Base-by-base conservation (phyloP, 495 filamentous ascomycete genomes). In the Xylaria intraflava region DNA sequence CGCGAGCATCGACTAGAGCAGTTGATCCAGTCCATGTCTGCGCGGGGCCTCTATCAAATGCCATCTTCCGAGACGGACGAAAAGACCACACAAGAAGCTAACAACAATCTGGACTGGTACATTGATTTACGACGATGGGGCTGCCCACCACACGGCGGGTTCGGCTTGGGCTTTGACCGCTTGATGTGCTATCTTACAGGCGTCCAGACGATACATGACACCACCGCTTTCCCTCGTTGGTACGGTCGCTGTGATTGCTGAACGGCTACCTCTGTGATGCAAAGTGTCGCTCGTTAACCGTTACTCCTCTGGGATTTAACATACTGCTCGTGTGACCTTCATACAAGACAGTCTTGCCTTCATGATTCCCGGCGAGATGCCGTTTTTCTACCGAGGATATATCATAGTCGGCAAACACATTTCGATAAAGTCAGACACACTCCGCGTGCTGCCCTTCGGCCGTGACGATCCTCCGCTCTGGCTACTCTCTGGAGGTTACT, bases 101-200 rank as follows among this genome's bases (percentile, higher is more conserved):
- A 79, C 54, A 65, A 67, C 56, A 66, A 60, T 56, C 75, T 98
- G 12, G 79, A 87, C 55, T 98, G 93, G 93, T 98, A 97, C 66
- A 71, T 89, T n/a, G 93, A 98, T 63, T 78, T 98, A 42, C 85
- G 93, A 43, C 85, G 87, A 51, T 98, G 89, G 83, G 93, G 93
- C 23, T 90, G 84, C 60, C 87, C 90, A 29, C 90, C 91, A n/a
- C 93, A 97, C 65, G 93, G 93, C 24, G 93, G 93, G 2, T 98
- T 96, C 71, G 93, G 93, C 2, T 65, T 97, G 46, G 93, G 93
- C 0, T 95, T 96, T 66, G 93, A 98, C 73, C 80, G 93, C 38
- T 77, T 97, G 49, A 66, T 98, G 59, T 81, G 83, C 56, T 97
- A 96, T 70, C 76, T 98, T 53, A 78, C 87, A 12, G 91, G 90